These are phyloP conservation scores for Kodamaea laetipori DNA, from an alignment of 805 yeast genomes.

Conservation along the genomic window DNA sequence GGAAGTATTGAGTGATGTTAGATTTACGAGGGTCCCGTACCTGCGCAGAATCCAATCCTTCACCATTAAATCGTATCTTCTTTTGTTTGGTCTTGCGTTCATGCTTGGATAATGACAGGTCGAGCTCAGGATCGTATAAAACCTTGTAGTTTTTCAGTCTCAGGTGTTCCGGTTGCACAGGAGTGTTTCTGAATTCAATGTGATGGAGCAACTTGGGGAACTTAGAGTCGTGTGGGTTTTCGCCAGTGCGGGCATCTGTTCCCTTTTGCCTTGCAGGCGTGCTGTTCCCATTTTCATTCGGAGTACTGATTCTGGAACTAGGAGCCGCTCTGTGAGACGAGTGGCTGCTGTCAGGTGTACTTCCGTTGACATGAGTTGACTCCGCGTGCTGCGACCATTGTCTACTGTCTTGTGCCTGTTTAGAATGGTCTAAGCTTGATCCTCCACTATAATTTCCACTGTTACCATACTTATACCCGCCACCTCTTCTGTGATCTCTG, in stretches of 20 bases:
- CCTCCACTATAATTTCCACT: not conserved
- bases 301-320: not conserved
- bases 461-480: not conserved
- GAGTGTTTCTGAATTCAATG: conserved; percentile 17
- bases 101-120: conserved; percentile 32
- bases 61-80: conserved; percentile 44
- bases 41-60: conserved; percentile 19
- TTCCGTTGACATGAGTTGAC: not conserved
- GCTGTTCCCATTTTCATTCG: not conserved
- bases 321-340: not conserved
- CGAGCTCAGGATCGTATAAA: conserved; percentile 51
- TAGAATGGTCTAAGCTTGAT: not conserved
- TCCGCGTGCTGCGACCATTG: conserved; percentile 2
- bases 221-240: conserved; percentile 32
- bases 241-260: conserved; percentile 36
- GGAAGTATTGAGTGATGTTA: conserved; percentile 29
- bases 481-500: not conserved
- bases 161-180: conserved; percentile 7
- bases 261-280: conserved; percentile 21
- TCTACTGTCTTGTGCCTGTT: conserved; percentile 5
- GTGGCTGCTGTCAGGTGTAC: not conserved
- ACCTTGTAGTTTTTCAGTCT: conserved; percentile 43
- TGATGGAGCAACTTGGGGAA: conserved; percentile 36
- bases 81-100: conserved; percentile 35
- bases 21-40: conserved; percentile 47